These are phyloP conservation scores for Citrus trifoliata DNA, from an alignment of 345 rosid genomes.

Conservation along the genomic window DNA sequence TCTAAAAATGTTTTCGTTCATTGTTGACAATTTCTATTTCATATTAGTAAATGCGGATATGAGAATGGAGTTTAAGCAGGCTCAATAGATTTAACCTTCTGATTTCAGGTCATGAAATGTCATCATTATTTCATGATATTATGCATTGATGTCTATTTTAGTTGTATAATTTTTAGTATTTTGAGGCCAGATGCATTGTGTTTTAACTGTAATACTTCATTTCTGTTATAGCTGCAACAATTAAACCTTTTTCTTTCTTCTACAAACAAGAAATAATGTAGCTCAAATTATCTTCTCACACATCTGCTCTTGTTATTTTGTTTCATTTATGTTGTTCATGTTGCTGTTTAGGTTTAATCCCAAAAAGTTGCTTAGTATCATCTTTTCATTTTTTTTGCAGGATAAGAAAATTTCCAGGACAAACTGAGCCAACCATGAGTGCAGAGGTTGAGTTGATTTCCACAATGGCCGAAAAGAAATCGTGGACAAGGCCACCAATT, in stretches of 20 bases:
- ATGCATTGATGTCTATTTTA: background rate
- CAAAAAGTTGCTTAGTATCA: background rate
- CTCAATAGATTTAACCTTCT: background rate
- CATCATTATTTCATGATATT: background rate
- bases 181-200: background rate
- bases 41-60: background rate
- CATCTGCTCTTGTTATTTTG: background rate
- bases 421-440: conserved; percentile 95
- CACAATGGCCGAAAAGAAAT: conserved; percentile 89
- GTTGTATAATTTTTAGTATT: background rate
- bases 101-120: background rate
- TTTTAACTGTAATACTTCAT: background rate
- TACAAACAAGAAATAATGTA: background rate
- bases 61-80: background rate
- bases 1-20: background rate
- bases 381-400: conserved; percentile 30
- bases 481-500: conserved; percentile 96
- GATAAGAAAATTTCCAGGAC: conserved; percentile 98
- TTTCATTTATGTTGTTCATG: background rate
- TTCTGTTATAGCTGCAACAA: background rate
- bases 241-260: background rate
- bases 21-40: background rate
- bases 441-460: conserved; percentile 97
- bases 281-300: background rate
- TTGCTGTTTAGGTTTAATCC: background rate